Evolutionary conservation across 129 eudicot species (phyloP).

Genomic region (Erigeron canadensis): DNA sequence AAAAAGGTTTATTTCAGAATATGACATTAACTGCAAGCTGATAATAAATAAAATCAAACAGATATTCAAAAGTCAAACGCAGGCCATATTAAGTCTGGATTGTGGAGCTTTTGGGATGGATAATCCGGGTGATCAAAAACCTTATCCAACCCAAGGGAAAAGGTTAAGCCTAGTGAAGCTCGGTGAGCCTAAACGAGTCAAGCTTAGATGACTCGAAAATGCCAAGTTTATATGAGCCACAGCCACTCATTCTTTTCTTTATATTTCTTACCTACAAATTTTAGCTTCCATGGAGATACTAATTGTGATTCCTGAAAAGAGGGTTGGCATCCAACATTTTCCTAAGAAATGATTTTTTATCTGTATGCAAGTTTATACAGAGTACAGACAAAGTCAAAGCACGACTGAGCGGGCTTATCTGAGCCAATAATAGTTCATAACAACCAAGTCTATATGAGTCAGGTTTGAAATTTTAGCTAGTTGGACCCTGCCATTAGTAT

Average conservation of each 20-base stretch:
- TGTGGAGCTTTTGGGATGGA: not conserved
- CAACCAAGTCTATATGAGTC: not conserved
- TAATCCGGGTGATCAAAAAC: not conserved
- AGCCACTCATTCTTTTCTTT: not conserved
- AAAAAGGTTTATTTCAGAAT: not conserved
- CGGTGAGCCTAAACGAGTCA: not conserved
- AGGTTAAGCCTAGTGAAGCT: conserved; percentile 8
- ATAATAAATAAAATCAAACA: conserved; percentile 4
- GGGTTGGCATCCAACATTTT: no score
- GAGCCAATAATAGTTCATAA: not conserved
- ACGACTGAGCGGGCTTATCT: no score
- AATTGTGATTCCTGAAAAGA: no score
- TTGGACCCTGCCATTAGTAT: not conserved
- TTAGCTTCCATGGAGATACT: no score
- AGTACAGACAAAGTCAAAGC: no score
- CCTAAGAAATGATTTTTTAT: no score
- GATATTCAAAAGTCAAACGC: not conserved
- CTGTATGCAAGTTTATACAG: no score
- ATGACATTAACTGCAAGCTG: not conserved
- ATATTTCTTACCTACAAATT: no score
- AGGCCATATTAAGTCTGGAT: not conserved
- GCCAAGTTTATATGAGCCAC: not conserved
- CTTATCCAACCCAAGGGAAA: not conserved
- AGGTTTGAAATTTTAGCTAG: not conserved
- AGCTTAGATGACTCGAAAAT: not conserved